Evolutionary conservation across 2,329 filamentous ascomycete species (phyloP), one percentile per base, ranked within the genome.

Genomic region (Talaromyces verruculosus): DNA sequence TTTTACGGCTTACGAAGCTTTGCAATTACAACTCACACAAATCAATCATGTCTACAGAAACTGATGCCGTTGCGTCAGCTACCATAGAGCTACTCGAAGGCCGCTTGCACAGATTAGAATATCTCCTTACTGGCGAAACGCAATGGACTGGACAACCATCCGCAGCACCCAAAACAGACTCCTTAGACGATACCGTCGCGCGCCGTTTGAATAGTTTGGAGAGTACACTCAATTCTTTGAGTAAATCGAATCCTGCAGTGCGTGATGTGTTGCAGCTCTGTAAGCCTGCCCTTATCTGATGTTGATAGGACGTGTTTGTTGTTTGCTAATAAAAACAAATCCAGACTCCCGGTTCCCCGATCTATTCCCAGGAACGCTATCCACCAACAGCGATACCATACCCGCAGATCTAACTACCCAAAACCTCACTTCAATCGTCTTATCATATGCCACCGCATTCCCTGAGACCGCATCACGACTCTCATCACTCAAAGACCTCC

Each of bases 391-490:
- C 55, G 72, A 75, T 25, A 70, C 69, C 43, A 70, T 78, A 45
- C 78, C 78, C 3, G 70, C 77, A 59, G 74, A 72, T 35, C 73
- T 81, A 11, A 76, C 75, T 4, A 73, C 73, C 0, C 72, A 75
- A 45, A 75, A 77, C 47, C 74, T 80, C 45, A 70, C 77, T 41
- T 78, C 79, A 0, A 78, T 80, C 49, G 76, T 83, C 55, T 74
- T 82, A 19, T 77, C 81, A 17, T 81, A 82, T 67, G 80, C 80
- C 7, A 74, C 80, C 15, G 74, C 80, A 5, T 83, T 80, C 68
- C 80, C 81, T 17, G 79, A 81, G 70, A 83, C 81, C 5, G 77
- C 81, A 5, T 82, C 81, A 1, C 77, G 80, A 2, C 76, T 84
- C 1, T 79, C 79, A n/a, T 82, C 81, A 0, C 72, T 84, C 13